Percentiles rank a stretch among this genome's conserved stretches.
These are phyloP conservation scores for Aleurites moluccanus DNA, from an alignment of 441 rosid species.

Conservation along the genomic window DNA sequence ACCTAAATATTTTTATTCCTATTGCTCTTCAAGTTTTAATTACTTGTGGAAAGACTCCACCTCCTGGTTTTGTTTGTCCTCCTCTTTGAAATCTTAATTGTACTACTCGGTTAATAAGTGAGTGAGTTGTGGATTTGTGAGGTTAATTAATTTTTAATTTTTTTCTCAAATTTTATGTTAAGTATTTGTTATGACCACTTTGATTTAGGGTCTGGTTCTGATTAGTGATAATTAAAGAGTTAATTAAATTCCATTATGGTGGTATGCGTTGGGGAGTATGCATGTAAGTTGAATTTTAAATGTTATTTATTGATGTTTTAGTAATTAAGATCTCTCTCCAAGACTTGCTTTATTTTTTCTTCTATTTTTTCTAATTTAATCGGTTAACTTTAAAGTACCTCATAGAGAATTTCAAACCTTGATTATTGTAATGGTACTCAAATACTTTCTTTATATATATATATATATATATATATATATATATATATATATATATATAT, in stretches of 20 bases:
- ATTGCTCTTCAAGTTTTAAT: slow-evolving; percentile 64
- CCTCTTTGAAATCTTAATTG: slow-evolving; percentile 14
- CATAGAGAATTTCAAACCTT: too few relatives aligned
- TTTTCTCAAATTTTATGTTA: neutral
- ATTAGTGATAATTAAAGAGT: neutral
- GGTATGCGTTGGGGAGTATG: neutral
- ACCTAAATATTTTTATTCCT: slow-evolving; percentile 57
- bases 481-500: too few relatives aligned
- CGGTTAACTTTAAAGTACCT: neutral
- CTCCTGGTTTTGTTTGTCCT: slow-evolving; percentile 67
- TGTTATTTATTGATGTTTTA: neutral
- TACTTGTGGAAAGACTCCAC: slow-evolving; percentile 72
- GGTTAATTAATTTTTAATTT: neutral
- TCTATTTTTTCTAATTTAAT: neutral
- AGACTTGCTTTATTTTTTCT: neutral
- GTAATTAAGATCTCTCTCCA: neutral
- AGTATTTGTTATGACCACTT: neutral
- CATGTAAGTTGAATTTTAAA: neutral
- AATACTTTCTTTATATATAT: too few relatives aligned
- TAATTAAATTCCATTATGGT: neutral
- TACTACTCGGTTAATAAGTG: neutral
- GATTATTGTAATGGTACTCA: too few relatives aligned
- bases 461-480: too few relatives aligned
- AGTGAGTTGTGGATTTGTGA: neutral
- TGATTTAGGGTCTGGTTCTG: neutral